phyloP scores from a whole-genome alignment of 495 filamentous ascomycete genomes.

The Sabuloglossum arenarium region DNA sequence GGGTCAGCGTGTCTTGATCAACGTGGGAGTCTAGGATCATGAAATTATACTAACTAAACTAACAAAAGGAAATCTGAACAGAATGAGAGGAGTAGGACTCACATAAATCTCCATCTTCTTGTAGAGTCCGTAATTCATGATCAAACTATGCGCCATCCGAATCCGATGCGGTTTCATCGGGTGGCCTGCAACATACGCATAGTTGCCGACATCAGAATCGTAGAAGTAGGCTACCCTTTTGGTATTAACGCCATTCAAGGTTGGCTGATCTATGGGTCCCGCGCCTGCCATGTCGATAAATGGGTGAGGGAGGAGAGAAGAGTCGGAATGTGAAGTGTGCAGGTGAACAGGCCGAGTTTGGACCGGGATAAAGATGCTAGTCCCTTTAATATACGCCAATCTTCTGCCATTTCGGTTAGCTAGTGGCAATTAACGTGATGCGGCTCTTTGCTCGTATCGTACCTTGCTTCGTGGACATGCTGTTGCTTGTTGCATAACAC shows the following conservation, averaged over 20 bases:
- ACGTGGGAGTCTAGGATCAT: too few relatives aligned
- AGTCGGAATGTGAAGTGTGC: not conserved
- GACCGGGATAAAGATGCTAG: not conserved
- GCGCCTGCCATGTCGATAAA: constrained; percentile 15
- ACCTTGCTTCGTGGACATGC: too few relatives aligned
- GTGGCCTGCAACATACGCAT: constrained; percentile 94
- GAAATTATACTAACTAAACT: too few relatives aligned
- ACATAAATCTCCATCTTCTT: constrained; percentile 99
- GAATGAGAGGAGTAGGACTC: constrained; percentile 18
- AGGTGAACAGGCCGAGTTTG: not conserved
- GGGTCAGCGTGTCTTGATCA: not conserved
- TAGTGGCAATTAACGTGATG: not conserved
- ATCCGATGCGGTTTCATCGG: constrained; percentile 99
- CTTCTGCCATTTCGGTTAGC: not conserved
- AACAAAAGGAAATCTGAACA: not conserved
- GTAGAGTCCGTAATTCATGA: constrained; percentile 98
- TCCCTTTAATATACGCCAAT: not conserved
- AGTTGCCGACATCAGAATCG: constrained; percentile 91
- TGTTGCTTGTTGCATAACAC: not conserved
- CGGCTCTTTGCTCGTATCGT: not conserved
- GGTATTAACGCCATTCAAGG: constrained; percentile 28
- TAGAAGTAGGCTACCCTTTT: constrained; percentile 93
- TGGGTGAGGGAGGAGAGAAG: not conserved
- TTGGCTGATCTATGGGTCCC: constrained; percentile 31
- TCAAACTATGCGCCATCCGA: constrained; percentile 83